Base-by-base conservation (phyloP, 805 yeast species). In the Candida hispaniensis region DNA sequence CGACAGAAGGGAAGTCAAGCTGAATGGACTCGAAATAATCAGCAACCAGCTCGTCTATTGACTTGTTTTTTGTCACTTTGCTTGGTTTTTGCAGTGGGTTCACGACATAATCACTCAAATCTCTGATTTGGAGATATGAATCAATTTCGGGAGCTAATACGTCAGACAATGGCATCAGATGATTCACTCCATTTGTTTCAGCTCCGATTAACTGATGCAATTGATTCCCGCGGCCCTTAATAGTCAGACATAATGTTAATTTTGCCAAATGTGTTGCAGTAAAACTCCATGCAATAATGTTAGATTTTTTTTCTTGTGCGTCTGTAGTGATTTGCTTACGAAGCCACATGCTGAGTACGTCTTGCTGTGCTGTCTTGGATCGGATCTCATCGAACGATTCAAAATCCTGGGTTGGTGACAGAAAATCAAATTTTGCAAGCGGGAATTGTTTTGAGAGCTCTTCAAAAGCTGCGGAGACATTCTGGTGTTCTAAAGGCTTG, bases 221-320 rank as follows among this genome's bases (percentile, higher is more conserved):
- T 19, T 65, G 66, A 2, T 78, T 64, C 0, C 95, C 97, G 42
- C 94, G 67, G 8, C 97, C 97, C 47, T 76, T 80, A 4, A 83
- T 85, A 0, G 93, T 77, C 38, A 80, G 56, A 0, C 93, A 66
- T 19, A 88, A 61, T n/a, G 80, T 73, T 42, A 75, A 74, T 47
- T 78, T 82, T 1, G 96, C 93, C 14, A 86, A 52, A 25, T 75
- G 66, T 1, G 94, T 79, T 93, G 82, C 80, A 16, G 79, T 73
- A 49, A 76, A 80, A 1, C 88, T 82, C 60, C 73, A 71, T 6
- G 83, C 32, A 3, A 82, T 58, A n/a, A 28, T 32, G 7, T 27
- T 32, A 2, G 36, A 28, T 3, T 23, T 21, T 6, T 17, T 23
- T 7, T 12, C 17, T 13, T 32, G 23, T 5, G 36, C 36, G 10